A percentile compares a stretch with the other conserved stretches of the same genome.
Evolutionary conservation across 371 early-diverging fungal species (phyloP).

Genomic region (Circinella minor): DNA sequence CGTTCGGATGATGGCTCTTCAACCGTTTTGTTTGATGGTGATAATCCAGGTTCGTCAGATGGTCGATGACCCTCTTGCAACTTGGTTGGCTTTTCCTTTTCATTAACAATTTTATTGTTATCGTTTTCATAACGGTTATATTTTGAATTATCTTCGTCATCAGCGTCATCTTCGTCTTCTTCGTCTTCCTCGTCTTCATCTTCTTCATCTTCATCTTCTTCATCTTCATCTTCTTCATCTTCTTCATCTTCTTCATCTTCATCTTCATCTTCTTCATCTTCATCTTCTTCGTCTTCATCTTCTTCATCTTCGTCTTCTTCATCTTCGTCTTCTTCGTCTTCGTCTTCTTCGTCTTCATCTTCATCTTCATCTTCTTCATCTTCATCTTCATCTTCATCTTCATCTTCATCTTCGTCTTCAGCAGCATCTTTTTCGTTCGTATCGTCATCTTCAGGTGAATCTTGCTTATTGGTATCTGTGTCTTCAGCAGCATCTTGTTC

Average conservation of each 20-base stretch:
- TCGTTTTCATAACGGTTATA: too few relatives aligned
- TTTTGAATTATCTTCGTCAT: not conserved
- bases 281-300: not conserved
- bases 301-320: not conserved
- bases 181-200: not conserved
- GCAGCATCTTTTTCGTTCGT: not conserved
- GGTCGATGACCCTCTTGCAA: too few relatives aligned
- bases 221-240: not conserved
- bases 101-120: too few relatives aligned
- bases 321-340: not conserved
- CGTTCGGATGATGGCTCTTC: too few relatives aligned
- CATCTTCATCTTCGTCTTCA: conserved; percentile 1
- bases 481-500: not conserved
- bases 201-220: not conserved
- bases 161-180: not conserved
- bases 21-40: too few relatives aligned
- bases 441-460: not conserved
- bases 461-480: not conserved
- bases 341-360: not conserved
- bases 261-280: not conserved
- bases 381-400: not conserved
- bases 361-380: conserved; percentile 2
- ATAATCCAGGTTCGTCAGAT: too few relatives aligned
- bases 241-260: not conserved
- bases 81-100: too few relatives aligned